Conservation (phyloP, 495 filamentous ascomycete genomes). For the Letharia columbiana region DNA sequence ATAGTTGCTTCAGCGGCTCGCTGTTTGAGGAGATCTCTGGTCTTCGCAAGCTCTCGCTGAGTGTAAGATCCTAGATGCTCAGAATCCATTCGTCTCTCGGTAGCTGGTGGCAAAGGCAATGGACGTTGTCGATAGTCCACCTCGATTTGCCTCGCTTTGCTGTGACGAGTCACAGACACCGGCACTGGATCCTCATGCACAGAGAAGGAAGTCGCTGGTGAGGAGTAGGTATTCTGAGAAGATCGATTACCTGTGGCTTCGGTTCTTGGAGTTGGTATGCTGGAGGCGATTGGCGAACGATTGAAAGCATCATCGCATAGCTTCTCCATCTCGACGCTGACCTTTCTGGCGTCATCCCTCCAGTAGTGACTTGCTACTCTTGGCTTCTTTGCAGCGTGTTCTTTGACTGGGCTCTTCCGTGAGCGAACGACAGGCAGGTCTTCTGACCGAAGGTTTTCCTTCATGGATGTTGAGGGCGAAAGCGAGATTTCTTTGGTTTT, state of each 20-base stretch:
- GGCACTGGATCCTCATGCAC: conserved; percentile 26
- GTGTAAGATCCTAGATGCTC: conserved; percentile 41
- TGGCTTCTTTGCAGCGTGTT: conserved; percentile 33
- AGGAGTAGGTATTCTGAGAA: conserved; percentile 37
- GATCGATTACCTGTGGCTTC: conserved; percentile 31
- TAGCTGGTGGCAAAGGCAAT: conserved; percentile 21
- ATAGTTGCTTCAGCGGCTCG: conserved; percentile 36
- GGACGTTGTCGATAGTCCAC: conserved; percentile 20
- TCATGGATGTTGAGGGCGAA: conserved; percentile 1
- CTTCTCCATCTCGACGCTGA: conserved; percentile 57
- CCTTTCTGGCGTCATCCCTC: conserved; percentile 53
- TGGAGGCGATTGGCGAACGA: conserved; percentile 50
- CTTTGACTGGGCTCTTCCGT: conserved; percentile 26
- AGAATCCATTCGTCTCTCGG: conserved; percentile 12
- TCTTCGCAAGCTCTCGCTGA: conserved; percentile 47
- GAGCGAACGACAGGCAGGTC: conserved; percentile 17
- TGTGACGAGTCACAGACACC: conserved; percentile 10
- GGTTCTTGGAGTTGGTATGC: conserved; percentile 37
- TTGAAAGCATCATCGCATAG: conserved; percentile 81
- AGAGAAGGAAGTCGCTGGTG: conserved; percentile 46
- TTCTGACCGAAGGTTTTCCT: conserved; percentile 5
- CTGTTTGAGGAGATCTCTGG: conserved; percentile 46
- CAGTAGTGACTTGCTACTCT: conserved; percentile 43
- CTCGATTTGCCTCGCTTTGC: conserved; percentile 4
- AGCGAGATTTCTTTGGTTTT: background rate